A percentile compares a stretch with the other conserved stretches of the same genome.
Conservation (phyloP, 208 protist genomes). For the Leishmania arabica region DNA sequence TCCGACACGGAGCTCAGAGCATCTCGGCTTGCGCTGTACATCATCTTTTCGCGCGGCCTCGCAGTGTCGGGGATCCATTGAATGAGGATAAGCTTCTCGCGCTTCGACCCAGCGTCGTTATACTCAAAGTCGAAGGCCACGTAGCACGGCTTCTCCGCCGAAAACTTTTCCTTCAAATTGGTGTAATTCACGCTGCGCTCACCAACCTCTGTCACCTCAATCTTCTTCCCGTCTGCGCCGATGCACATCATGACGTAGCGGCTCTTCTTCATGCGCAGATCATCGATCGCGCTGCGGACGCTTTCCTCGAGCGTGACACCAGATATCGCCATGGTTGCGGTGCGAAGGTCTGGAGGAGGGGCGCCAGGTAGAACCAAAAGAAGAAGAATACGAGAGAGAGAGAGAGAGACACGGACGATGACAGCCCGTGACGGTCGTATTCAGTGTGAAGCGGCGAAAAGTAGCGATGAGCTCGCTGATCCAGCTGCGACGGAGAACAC, state of each 20-base stretch:
- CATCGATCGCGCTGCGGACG: constrained; percentile 62
- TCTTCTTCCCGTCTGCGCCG: constrained; percentile 73
- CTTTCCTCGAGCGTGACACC: constrained; percentile 81
- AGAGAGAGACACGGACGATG: not conserved
- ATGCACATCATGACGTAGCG: constrained; percentile 90
- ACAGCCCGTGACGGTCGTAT: not conserved
- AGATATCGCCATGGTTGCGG: constrained; percentile 76
- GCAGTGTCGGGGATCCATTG: constrained; percentile 87
- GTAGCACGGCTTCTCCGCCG: constrained; percentile 83
- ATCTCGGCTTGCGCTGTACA: constrained; percentile 86
- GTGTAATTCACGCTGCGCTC: constrained; percentile 58
- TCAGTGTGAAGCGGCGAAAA: not conserved
- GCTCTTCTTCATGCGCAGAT: constrained; percentile 85
- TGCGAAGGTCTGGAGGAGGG: not conserved
- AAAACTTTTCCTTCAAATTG: constrained; percentile 73
- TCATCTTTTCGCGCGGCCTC: constrained; percentile 83
- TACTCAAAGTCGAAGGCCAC: constrained; percentile 93
- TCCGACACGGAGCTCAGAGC: constrained; percentile 68
- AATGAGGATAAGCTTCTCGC: constrained; percentile 91
- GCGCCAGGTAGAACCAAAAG: not conserved
- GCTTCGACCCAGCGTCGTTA: constrained; percentile 46
- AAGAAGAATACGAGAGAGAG: not conserved
- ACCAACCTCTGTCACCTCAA: constrained; percentile 75
- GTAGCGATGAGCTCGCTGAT: not conserved
- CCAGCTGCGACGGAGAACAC: not conserved